A percentile compares a stretch with the other conserved stretches of the same genome.
Evolutionary conservation across 2,329 filamentous ascomycete genomes (phyloP).

Genomic region (Cladosporium cucumerinum): DNA sequence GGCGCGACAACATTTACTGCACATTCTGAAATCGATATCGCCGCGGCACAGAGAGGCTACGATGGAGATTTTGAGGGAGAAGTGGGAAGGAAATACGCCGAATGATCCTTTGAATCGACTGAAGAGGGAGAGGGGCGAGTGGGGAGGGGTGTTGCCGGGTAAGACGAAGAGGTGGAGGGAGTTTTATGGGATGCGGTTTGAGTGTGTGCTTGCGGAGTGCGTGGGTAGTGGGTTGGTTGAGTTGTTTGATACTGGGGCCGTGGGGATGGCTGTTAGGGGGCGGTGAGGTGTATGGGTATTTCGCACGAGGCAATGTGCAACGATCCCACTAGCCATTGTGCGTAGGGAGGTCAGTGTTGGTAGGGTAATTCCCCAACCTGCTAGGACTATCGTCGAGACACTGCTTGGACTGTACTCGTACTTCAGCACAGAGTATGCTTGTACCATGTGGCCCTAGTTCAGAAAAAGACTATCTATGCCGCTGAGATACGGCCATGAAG

Average conservation of each 20-base stretch:
- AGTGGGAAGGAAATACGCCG: conserved; percentile 66
- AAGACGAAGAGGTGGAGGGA: conserved; percentile 67
- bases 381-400: too few relatives aligned
- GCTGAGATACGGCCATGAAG: too few relatives aligned
- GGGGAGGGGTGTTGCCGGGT: conserved; percentile 56
- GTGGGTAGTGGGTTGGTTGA: conserved; percentile 68
- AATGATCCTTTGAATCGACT: conserved; percentile 46
- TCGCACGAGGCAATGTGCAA: too few relatives aligned
- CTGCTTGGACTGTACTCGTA: too few relatives aligned
- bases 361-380: too few relatives aligned
- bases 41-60: conserved; percentile 60
- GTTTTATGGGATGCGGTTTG: conserved; percentile 66
- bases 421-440: too few relatives aligned
- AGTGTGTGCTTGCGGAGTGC: conserved; percentile 69
- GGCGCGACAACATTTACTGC: conserved; percentile 60
- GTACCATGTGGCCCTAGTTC: too few relatives aligned
- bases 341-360: too few relatives aligned
- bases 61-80: conserved; percentile 59
- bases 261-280: conserved; percentile 61
- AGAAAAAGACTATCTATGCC: too few relatives aligned
- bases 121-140: conserved; percentile 55
- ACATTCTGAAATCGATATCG: conserved; percentile 55
- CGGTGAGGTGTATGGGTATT: too few relatives aligned
- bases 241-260: conserved; percentile 69
- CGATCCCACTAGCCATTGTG: too few relatives aligned